phyloP scores from a whole-genome alignment of 1,284 basidiomycete species.

The Fomitopsis schrenkii region DNA sequence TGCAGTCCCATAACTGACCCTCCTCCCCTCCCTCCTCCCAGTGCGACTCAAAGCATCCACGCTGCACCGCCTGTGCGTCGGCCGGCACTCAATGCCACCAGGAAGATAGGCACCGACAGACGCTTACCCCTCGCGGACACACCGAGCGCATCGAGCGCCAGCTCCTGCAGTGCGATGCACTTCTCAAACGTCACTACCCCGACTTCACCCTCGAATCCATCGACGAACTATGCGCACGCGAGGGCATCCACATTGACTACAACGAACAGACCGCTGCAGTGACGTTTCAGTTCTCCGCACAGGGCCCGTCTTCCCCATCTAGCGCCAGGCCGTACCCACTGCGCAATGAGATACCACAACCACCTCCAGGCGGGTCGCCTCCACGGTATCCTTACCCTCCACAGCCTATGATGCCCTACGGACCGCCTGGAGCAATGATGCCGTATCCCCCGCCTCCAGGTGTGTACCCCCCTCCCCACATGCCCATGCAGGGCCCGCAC shows the following conservation, averaged over 20 bases:
- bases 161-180: slow-evolving; percentile 66
- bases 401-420: slow-evolving; percentile 25
- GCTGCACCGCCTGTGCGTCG: slow-evolving; percentile 76
- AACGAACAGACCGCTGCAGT: slow-evolving; percentile 24
- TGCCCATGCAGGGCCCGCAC: slow-evolving; percentile 46
- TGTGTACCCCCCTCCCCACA: slow-evolving; percentile 29
- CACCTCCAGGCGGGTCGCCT: slow-evolving; percentile 27
- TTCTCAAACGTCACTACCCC: slow-evolving; percentile 67
- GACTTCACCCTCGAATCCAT: slow-evolving; percentile 62
- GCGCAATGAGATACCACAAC: slow-evolving; percentile 25
- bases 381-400: slow-evolving; percentile 26
- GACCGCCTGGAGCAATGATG: slow-evolving; percentile 21
- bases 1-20: slow-evolving; percentile 70
- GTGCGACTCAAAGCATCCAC: slow-evolving; percentile 85
- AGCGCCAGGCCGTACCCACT: slow-evolving; percentile 27
- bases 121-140: slow-evolving; percentile 75
- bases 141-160: slow-evolving; percentile 75
- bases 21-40: slow-evolving; percentile 26
- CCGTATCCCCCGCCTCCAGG: slow-evolving; percentile 33
- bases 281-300: slow-evolving; percentile 36
- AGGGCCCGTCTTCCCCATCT: slow-evolving; percentile 15
- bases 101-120: slow-evolving; percentile 80
- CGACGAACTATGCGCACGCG: slow-evolving; percentile 58
- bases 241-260: slow-evolving; percentile 58
- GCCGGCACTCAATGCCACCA: slow-evolving; percentile 76